Conservation (phyloP, 345 rosid genomes). For the Rhodomyrtus tomentosa region DNA sequence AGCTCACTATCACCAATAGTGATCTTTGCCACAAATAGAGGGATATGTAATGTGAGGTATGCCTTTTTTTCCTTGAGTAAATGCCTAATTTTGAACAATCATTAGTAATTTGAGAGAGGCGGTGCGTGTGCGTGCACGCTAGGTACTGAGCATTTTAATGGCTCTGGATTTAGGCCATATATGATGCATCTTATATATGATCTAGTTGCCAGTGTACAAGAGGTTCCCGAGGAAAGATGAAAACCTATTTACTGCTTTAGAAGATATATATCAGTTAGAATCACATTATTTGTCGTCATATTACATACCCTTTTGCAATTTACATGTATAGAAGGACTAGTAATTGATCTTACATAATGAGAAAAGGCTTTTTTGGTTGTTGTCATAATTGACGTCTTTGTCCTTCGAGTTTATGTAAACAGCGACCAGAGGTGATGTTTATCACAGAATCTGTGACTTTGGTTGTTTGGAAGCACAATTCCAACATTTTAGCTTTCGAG, state of each 20-base stretch:
- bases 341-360: background rate
- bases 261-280: background rate
- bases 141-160: background rate
- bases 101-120: background rate
- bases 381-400: background rate
- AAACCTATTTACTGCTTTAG: background rate
- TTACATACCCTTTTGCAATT: background rate
- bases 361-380: background rate
- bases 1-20: constrained; percentile 94
- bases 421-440: background rate
- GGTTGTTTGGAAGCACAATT: background rate
- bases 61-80: background rate
- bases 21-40: constrained; percentile 96
- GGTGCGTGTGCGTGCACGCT: fast-evolving
- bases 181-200: background rate
- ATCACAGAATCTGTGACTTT: background rate
- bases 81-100: background rate
- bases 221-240: background rate
- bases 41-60: constrained; percentile 91
- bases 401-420: background rate
- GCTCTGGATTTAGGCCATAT: background rate
- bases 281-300: background rate
- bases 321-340: background rate
- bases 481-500: background rate
- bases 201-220: background rate